phyloP scores from a whole-genome alignment of 495 filamentous ascomycete genomes.

The Penicillium canariense region DNA sequence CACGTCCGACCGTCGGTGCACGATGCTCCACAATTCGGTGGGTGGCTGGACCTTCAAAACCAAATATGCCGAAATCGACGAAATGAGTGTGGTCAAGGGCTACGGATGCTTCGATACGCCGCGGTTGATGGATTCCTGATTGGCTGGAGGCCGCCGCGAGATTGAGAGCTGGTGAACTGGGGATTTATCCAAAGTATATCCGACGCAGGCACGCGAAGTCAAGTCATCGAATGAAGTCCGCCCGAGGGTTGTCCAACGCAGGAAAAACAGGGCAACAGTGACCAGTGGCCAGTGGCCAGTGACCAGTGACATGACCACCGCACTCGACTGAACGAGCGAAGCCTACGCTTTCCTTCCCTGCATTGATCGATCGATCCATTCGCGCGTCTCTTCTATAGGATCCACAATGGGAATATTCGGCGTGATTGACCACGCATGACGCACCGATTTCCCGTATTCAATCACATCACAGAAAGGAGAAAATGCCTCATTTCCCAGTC shows the following conservation, averaged over 20 bases:
- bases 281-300: too few relatives aligned
- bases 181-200: neutral
- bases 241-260: too few relatives aligned
- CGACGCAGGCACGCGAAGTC: neutral
- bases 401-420: neutral
- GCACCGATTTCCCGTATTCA: neutral
- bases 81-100: constrained; percentile 85
- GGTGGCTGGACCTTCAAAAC: constrained; percentile 79
- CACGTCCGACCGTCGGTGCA: constrained; percentile 14
- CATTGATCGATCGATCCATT: neutral
- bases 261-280: neutral
- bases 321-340: too few relatives aligned
- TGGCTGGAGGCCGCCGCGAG: too few relatives aligned
- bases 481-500: neutral
- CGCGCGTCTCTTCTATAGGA: neutral
- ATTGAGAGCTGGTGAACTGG: neutral
- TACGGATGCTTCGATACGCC: constrained; percentile 83
- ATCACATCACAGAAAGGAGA: neutral
- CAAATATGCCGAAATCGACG: constrained; percentile 74
- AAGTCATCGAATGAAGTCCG: neutral
- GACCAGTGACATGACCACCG: too few relatives aligned
- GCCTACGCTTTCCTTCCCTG: too few relatives aligned
- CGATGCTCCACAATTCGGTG: constrained; percentile 62
- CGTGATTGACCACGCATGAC: neutral
- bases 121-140: constrained; percentile 47